Evolutionary conservation across 2,329 filamentous ascomycete species (phyloP), one percentile per base, ranked within the genome.

Genomic region (Phialemoniopsis sp.): DNA sequence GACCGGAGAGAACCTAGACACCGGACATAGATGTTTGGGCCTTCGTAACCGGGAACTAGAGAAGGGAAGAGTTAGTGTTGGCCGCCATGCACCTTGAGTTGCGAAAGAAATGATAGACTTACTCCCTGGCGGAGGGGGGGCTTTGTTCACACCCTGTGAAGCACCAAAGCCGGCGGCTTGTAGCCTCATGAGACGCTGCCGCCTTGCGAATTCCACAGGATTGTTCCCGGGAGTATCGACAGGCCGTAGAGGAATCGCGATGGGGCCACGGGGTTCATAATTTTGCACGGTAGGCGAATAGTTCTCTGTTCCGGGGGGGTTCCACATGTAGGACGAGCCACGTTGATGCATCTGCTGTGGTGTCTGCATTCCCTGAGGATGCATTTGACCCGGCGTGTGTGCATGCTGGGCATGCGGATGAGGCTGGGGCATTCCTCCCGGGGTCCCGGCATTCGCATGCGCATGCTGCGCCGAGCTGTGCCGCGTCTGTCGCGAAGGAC

Each of bases 11-110:
- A 84, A 50, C 90, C 82, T 29, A 95, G 75, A 46, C 89, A 94
- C 32, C 90, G 83, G 36, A 91, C 84, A 56, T 96, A 97, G 47
- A 96, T 95, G 55, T 94, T 93, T 3, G 87, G 87, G 2, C 87
- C 87, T 45, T 86, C 81, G 50, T 82, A 85, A 7, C 79, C 78
- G 50, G 64, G 41, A 14, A 47, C 68, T 71, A 46, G 4, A 47
- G 44, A 13, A 44, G 49, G 52, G 34, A 12, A 36, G 37, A 38
- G 43, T 57, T 30, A 58, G 54, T 14, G 47, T 4, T 6, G n/a
- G 32, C 14, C n/a, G 7, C n/a, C 8, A 8, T 15, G n/a, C 8
- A 32, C 8, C 8, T n/a, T 8, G 17, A 29, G 13, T 19, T 13
- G 9, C 17, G 13, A 33, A 8, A 17, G 28, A 29, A 21, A 13